Base-by-base conservation (phyloP, 73 alveolate species). In the Symbiodinium natans region DNA sequence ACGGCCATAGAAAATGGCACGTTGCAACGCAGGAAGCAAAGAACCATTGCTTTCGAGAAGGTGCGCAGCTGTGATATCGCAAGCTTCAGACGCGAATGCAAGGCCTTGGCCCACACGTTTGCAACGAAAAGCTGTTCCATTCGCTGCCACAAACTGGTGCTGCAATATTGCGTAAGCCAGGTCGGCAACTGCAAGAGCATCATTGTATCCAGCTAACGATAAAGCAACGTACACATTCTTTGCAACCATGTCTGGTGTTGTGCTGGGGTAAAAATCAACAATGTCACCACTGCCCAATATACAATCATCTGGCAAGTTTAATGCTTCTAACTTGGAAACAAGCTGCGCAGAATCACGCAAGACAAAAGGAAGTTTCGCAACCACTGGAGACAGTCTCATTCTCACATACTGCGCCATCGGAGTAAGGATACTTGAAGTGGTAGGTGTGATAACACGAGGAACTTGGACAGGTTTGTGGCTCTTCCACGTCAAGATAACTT, bases 61-160 rank as follows among this genome's bases (percentile, higher is more conserved):
- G 31, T n/a, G 43, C 17, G 41, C 75, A n/a, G 93, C 93, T 0
- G 93, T 84, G 34, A 84, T 23, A 84, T 84, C 93, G 42, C 93
- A 84, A 41, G 93, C 93, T 43, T 84, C 93, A 9, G 93, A 84
- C 23, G 93, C 93, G 31, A 84, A 43, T 29, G 77, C 75, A 3
- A 84, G 56, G 19, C 80, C 93, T 41, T 84, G 93, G 41, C 93
- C 80, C 31, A 84, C 77, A 29, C 75, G 73, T 31, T n/a, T 29
- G 77, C 93, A 84, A 13, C 93, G 21, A 43, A 41, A 31, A 9
- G 59, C 21, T 0, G 21, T 27, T 17, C 89, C 89, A 27, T 82
- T 82, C 38, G 43, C 59, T 3, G 89, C 43, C 38, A 40, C 68
- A n/a, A 39, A 82, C 43, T 82, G 89, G 43, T 82, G 52, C 39